Percentiles rank a stretch among this genome's conserved stretches.
Evolutionary conservation across 139 green algal genomes (phyloP).

Genomic region (Dunaliella primolecta): DNA sequence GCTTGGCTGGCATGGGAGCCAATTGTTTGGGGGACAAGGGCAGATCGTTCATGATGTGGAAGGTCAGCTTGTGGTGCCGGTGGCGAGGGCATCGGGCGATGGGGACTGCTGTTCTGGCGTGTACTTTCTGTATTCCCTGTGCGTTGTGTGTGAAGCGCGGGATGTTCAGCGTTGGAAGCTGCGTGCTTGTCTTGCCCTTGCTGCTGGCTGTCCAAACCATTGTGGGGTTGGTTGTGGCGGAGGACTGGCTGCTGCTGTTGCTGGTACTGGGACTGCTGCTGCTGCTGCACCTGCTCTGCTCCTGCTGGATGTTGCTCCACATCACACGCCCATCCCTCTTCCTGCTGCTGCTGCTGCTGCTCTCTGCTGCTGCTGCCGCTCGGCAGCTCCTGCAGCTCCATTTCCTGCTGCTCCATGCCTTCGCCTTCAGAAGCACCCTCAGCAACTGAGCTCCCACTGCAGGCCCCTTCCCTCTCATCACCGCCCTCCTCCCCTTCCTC

Average conservation of each 20-base stretch:
- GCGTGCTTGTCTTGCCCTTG: background rate
- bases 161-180: no score
- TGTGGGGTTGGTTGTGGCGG: no score
- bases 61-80: background rate
- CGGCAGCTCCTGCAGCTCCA: background rate
- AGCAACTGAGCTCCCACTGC: no score
- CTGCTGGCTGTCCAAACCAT: background rate
- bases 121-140: background rate
- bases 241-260: no score
- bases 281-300: no score
- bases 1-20: no score
- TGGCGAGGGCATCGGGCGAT: background rate
- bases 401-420: background rate
- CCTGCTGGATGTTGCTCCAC: no score
- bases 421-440: background rate
- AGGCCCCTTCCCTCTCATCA: no score
- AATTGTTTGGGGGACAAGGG: background rate
- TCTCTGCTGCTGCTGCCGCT: background rate
- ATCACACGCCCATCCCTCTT: background rate
- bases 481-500: no score
- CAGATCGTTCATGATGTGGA: background rate
- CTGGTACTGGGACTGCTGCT: no score
- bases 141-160: background rate
- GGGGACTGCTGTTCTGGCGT: background rate
- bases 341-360: background rate